Conservation (phyloP, 2,329 filamentous ascomycete species). For the Diaporthe aspalathi region DNA sequence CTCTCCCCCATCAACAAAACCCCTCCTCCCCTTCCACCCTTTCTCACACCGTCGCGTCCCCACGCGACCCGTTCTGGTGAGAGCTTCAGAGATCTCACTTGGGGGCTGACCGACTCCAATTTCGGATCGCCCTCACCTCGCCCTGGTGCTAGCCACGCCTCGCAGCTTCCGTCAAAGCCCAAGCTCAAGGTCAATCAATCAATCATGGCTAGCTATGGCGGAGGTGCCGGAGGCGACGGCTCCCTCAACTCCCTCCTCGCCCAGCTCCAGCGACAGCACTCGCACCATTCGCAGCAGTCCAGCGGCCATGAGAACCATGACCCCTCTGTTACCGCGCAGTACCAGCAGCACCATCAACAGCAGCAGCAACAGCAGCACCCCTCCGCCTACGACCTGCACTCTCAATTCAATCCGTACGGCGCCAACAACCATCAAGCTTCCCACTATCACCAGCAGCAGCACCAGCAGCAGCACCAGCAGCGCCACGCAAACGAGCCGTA, state of each 20-base stretch:
- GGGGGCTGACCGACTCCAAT: constrained; percentile 9
- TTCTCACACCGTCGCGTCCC: neutral
- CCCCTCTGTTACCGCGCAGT: constrained; percentile 41
- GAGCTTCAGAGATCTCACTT: neutral
- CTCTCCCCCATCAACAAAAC: constrained; percentile 1
- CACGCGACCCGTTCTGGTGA: neutral
- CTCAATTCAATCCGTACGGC: constrained; percentile 43
- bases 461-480: constrained; percentile 38
- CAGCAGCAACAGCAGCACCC: constrained; percentile 39
- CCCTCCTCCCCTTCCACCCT: neutral
- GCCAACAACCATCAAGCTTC: constrained; percentile 40
- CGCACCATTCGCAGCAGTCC: constrained; percentile 42
- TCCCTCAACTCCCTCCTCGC: constrained; percentile 56
- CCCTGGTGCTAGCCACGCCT: constrained; percentile 39
- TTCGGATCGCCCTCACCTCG: constrained; percentile 28
- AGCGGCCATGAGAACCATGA: constrained; percentile 31
- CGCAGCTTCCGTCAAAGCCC: constrained; percentile 20
- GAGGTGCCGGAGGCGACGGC: constrained; percentile 42
- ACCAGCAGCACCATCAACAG: constrained; percentile 40
- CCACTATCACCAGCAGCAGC: constrained; percentile 44
- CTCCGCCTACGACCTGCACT: constrained; percentile 40
- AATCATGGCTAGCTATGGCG: constrained; percentile 52
- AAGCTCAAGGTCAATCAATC: constrained; percentile 36
- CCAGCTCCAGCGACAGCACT: constrained; percentile 52
- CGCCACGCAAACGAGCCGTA: constrained; percentile 42